phyloP scores from a whole-genome alignment of 176 grass and related monocot species.

The Musa acuminata region DNA sequence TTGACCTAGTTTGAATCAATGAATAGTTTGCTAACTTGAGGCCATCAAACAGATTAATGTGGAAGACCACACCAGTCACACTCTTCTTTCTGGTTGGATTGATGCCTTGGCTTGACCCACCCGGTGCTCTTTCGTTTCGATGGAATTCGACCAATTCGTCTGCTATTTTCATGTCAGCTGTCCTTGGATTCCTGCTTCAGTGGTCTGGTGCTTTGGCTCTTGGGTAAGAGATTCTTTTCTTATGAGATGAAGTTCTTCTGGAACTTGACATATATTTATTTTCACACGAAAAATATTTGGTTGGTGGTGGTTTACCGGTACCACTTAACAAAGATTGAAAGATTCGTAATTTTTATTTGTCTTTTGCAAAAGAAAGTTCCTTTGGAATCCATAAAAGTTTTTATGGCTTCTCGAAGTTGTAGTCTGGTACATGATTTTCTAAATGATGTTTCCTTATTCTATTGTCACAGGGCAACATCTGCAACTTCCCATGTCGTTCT shows the following conservation, averaged over 20 bases:
- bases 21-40: not conserved
- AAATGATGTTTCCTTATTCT: not conserved
- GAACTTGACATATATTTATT: no score
- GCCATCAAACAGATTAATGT: slow-evolving; percentile 5
- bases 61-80: slow-evolving; percentile 9
- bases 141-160: slow-evolving; percentile 7
- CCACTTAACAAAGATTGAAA: no score
- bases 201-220: slow-evolving; percentile 11
- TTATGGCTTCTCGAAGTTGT: not conserved
- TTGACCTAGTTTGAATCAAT: not conserved
- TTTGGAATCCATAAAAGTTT: no score
- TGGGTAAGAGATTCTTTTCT: not conserved
- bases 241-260: no score
- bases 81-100: slow-evolving; percentile 2
- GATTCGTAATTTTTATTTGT: no score
- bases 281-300: no score
- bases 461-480: slow-evolving; percentile 14
- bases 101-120: slow-evolving; percentile 16
- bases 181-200: slow-evolving; percentile 13
- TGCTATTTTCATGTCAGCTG: slow-evolving; percentile 5
- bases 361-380: no score
- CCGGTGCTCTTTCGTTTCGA: not conserved
- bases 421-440: not conserved
- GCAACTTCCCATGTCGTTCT: slow-evolving; percentile 12
- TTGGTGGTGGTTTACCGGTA: no score